phyloP scores from a whole-genome alignment of 2,329 filamentous ascomycete species.

The Amylocarpus encephaloides region DNA sequence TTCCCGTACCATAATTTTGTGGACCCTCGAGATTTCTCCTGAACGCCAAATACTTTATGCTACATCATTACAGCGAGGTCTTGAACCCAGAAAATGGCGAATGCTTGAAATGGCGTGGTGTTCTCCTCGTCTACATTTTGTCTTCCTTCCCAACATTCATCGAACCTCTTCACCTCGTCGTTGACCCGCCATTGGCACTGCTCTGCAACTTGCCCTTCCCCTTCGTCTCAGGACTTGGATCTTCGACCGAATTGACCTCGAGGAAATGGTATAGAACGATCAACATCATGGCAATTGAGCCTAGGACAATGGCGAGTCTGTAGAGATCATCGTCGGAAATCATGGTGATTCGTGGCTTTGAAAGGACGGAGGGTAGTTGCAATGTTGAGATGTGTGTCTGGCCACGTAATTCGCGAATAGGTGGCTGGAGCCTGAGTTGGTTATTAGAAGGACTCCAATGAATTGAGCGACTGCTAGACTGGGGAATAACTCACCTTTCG shows the following conservation, averaged over 20 bases:
- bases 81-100: background rate
- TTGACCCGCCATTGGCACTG: constrained; percentile 16
- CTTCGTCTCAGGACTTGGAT: constrained; percentile 23
- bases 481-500: background rate
- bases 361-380: background rate
- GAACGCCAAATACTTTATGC: constrained; percentile 14
- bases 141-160: background rate
- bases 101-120: background rate
- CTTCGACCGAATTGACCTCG: constrained; percentile 77
- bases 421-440: background rate
- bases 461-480: background rate
- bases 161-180: constrained; percentile 12
- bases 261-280: constrained; percentile 96
- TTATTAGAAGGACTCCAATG: background rate
- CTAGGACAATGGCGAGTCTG: constrained; percentile 85
- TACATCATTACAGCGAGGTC: background rate
- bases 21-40: background rate
- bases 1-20: background rate
- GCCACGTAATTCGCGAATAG: constrained; percentile 6
- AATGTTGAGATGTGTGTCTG: background rate
- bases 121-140: background rate
- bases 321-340: constrained; percentile 93
- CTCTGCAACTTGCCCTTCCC: constrained; percentile 10
- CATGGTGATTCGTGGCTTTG: constrained; percentile 53
- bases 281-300: constrained; percentile 80